Evolutionary conservation across 1,284 basidiomycete genomes (phyloP).

Genomic region (Pseudozyma thailandica): DNA sequence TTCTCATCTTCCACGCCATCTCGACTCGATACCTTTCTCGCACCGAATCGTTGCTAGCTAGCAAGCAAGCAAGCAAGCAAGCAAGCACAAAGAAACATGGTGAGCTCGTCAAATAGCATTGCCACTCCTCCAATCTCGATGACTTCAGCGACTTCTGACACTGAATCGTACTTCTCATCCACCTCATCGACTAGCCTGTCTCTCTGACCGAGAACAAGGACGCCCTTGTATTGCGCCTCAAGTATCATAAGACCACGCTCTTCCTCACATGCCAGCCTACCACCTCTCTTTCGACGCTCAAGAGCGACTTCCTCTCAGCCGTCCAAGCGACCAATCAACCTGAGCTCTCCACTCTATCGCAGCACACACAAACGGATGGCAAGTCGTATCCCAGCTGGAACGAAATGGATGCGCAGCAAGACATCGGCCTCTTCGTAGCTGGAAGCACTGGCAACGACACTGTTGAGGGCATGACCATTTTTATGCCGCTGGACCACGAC

Average conservation of each 20-base stretch:
- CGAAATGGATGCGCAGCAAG: slow-evolving; percentile 24
- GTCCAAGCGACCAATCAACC: slow-evolving; percentile 31
- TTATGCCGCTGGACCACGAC: slow-evolving; percentile 44
- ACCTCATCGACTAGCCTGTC: too few species aligned
- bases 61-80: too few species aligned
- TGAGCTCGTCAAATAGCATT: too few species aligned
- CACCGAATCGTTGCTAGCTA: too few species aligned
- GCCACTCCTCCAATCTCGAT: too few species aligned
- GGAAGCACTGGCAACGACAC: slow-evolving; percentile 23
- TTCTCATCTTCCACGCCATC: too few species aligned
- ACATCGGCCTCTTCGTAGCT: slow-evolving; percentile 42
- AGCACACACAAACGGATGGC: slow-evolving; percentile 26
- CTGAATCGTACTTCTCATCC: too few species aligned
- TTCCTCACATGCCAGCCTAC: slow-evolving; percentile 39
- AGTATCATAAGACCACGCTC: slow-evolving; percentile 46
- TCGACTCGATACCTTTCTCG: too few species aligned
- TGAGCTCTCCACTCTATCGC: slow-evolving; percentile 20
- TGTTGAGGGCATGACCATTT: slow-evolving; percentile 33
- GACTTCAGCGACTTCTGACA: too few species aligned
- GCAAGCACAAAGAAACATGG: too few species aligned
- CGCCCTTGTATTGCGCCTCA: slow-evolving; percentile 39
- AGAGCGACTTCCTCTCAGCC: slow-evolving; percentile 28
- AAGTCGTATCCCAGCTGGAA: slow-evolving; percentile 33
- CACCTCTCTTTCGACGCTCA: slow-evolving; percentile 23
- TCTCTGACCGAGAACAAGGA: slow-evolving; percentile 37